A percentile compares a stretch with the other conserved stretches of the same genome.
Conservation (phyloP, 139 green algal genomes). For the Haematococcus lacustris region DNA sequence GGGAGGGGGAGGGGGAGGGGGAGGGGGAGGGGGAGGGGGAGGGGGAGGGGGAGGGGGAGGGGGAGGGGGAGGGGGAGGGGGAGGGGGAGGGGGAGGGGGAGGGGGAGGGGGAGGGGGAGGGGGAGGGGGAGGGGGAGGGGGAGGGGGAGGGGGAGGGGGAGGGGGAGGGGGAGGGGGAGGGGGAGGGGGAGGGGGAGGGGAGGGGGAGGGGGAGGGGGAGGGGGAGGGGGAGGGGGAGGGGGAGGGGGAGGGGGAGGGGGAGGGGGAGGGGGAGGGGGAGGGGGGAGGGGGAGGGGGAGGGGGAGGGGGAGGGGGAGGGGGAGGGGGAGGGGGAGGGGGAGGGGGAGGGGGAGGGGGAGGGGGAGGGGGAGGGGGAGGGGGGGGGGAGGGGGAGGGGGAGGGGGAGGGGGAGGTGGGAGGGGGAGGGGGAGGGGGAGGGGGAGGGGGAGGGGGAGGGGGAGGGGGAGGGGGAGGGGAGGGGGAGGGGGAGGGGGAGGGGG, state of each 20-base stretch:
- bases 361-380: no score
- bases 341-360: background rate
- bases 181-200: background rate
- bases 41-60: background rate
- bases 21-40: background rate
- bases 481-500: no score
- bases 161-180: no score
- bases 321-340: background rate
- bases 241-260: background rate
- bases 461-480: no score
- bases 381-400: no score
- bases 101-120: no score
- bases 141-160: no score
- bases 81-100: no score
- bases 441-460: background rate
- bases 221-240: no score
- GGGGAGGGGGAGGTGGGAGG: no score
- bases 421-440: no score
- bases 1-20: background rate
- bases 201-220: background rate
- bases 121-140: no score
- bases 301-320: background rate
- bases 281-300: background rate
- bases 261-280: background rate
- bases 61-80: background rate